These are phyloP conservation scores for Scedosporium dehoogii DNA, from an alignment of 2,329 filamentous ascomycete genomes.

Conservation along the genomic window DNA sequence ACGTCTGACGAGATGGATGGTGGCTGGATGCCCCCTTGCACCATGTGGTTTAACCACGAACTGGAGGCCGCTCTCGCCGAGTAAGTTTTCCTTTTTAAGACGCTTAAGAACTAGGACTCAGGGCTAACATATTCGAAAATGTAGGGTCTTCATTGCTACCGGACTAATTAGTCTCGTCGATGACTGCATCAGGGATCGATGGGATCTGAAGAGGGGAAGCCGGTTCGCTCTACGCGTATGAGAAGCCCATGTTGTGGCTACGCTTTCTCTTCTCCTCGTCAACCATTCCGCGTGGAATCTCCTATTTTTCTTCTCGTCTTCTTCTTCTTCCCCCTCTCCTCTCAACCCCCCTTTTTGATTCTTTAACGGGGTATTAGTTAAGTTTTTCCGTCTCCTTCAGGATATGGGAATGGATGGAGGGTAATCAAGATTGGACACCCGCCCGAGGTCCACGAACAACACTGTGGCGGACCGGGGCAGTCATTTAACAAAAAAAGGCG, in stretches of 20 bases:
- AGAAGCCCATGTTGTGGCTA: background rate
- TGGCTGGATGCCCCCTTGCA: conserved; percentile 83
- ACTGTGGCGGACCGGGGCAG: too few species aligned
- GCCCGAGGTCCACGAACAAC: too few species aligned
- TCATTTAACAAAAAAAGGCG: too few species aligned
- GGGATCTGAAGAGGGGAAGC: conserved; percentile 38
- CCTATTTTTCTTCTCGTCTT: background rate
- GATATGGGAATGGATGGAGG: too few species aligned
- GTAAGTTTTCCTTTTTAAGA: conserved; percentile 40
- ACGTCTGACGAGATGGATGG: conserved; percentile 65
- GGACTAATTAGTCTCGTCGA: conserved; percentile 82
- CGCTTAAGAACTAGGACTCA: background rate
- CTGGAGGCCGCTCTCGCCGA: conserved; percentile 67
- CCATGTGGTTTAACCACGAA: conserved; percentile 79
- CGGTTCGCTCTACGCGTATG: conserved; percentile 10
- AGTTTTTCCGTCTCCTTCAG: too few species aligned
- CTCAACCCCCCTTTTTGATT: background rate
- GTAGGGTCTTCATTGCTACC: conserved; percentile 78
- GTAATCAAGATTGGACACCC: too few species aligned
- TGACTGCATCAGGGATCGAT: conserved; percentile 76
- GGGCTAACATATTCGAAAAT: background rate
- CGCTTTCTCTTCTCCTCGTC: too few species aligned
- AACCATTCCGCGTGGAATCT: background rate
- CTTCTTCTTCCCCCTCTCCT: background rate
- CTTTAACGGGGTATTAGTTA: background rate